Conservation (phyloP, 441 rosid genomes). For the Viola pubescens region DNA sequence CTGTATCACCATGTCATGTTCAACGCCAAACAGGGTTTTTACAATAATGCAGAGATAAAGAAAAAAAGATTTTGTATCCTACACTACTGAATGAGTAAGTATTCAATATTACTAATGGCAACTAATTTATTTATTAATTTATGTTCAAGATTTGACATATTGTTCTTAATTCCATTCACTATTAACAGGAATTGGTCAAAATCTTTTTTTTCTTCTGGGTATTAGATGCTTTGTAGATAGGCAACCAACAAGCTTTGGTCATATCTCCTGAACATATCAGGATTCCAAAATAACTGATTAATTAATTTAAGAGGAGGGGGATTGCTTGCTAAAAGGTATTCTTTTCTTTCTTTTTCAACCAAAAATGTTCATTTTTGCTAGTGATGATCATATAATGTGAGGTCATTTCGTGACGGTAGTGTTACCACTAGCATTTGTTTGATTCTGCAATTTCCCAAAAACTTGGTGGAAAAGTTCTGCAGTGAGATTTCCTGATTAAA, state of each 20-base stretch:
- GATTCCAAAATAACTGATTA: neutral
- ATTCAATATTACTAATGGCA: conserved; percentile 3
- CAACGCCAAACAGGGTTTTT: too few species aligned
- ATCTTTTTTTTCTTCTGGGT: conserved; percentile 2
- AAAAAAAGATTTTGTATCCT: too few species aligned
- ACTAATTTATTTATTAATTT: neutral
- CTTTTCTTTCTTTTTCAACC: neutral
- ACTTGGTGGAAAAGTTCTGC: neutral
- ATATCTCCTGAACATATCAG: conserved; percentile 13
- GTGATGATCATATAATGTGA: conserved; percentile 9
- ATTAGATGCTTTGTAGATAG: conserved; percentile 26
- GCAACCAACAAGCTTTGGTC: conserved; percentile 10
- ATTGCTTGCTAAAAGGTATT: neutral
- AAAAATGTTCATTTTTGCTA: neutral
- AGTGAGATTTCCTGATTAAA: conserved; percentile 1
- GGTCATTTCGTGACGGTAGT: neutral
- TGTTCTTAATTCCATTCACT: conserved; percentile 21
- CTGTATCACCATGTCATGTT: too few species aligned
- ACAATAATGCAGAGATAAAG: too few species aligned
- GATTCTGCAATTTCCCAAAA: conserved; percentile 10
- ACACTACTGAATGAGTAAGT: too few species aligned
- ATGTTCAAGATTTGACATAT: conserved; percentile 22
- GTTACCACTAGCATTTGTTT: neutral
- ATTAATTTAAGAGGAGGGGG: conserved; percentile 12
- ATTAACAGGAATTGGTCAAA: neutral